Evolutionary conservation across 2,329 filamentous ascomycete species (phyloP), one percentile per base, ranked within the genome.

Genomic region (Pseudogymnoascus sp.): DNA sequence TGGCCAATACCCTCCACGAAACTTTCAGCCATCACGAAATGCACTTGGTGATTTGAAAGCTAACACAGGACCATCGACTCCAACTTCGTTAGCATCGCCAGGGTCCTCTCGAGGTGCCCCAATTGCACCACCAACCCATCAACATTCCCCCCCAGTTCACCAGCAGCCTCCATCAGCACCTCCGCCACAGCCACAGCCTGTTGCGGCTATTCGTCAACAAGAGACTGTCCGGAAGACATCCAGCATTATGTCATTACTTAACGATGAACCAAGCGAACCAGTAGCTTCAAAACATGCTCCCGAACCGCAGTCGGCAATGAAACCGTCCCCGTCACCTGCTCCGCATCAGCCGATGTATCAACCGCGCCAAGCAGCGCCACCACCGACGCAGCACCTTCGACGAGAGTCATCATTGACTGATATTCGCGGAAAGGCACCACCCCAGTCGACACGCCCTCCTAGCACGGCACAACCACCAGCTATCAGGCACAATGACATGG

Each of bases 241-340:
- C 12, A 87, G 77, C 65, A 79, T 88, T 65, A 85, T 87, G 80
- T 83, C 83, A 0, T 72, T 88, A 64, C 76, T 88, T 2, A 86
- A 86, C 67, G 83, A 87, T 65, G 85, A 87, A 61, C 75, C 79
- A 5, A 78, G 78, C n/a, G 73, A 77, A 1, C 75, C 77, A 61
- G 64, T 70, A 25, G 64, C 67, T 4, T 62, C 63, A 14, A 63
- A 66, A 7, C 61, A 65, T 18, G 33, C 58, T 16, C 45, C 23
- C 2, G 49, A 55, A 18, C 49, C 28, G 16, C 49, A 55, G n/a
- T 55, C 58, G 58, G 18, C 37, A 55, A 55, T 67, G 28, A 67
- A 69, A 35, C 60, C 63, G 21, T 67, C 67, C 11, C 71, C 68
- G 33, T 69, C 70, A 28, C 70, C 71, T 67, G 67, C 67, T n/a